Evolutionary conservation across 176 grass and related monocot species (phyloP), one percentile per base, ranked within the genome.

Genomic region (Elymus sibiricus): DNA sequence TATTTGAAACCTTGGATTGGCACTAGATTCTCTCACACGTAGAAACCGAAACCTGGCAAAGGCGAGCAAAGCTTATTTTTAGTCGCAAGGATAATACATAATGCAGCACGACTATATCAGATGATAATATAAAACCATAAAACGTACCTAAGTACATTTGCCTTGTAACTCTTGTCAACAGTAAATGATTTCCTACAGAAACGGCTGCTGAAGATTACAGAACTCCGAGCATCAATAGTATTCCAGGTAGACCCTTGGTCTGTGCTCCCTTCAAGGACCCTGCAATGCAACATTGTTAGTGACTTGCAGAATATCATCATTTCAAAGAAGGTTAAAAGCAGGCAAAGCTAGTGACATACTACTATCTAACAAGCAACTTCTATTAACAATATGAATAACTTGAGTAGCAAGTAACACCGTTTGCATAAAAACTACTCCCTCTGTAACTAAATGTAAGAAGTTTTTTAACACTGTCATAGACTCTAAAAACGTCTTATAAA

Each of bases 1-100:
- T 94, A 98, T 91, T 83, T 98, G 97, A 98, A 98, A 98, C 83
- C 97, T 98, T 79, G 90, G 80, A 63, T 89, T 95, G 14, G 34
- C 81, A 88, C 91, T 84, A 22, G 65, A 70, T 86, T 95, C 90
- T 92, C 88, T 95, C 46, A 88, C 84, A 22, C 64, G 69, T 49
- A 96, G 55, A 92, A 98, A 92, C 22, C 43, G 83, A 79, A 98
- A 94, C 77, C 97, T 98, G 92, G 14, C 83, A 68, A 79, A 64
- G 32, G 11, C 51, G 24, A 34, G 87, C 27, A 62, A 51, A 83
- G n/a, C 21, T 69, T 58, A 58, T 28, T 75, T 16, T 89, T 55
- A 49, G 83, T 61, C 1, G 81, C n/a, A 82, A 70, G 7, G 28
- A 25, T 63, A 46, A 76, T 6, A 35, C 60, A 73, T 74, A 79